Evolutionary conservation across 495 filamentous ascomycete species (phyloP), one percentile per base, ranked within the genome.

Genomic region (Aspergillus wentii): DNA sequence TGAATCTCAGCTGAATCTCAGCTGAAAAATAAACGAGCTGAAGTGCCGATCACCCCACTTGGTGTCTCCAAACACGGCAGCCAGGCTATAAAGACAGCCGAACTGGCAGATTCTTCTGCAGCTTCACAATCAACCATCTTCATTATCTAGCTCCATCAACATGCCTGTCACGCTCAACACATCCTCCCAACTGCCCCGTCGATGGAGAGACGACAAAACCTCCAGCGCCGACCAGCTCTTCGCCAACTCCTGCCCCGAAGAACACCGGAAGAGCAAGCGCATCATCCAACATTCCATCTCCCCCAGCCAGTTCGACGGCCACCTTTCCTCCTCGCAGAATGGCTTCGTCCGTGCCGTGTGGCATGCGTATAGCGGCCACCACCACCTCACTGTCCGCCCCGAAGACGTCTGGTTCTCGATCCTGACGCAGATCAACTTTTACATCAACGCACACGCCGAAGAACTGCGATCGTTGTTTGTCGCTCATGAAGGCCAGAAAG

Each of bases 391-490:
- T 8, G 56, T 82, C 34, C 70, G 79, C 10, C 78, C 77, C 9
- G 77, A 82, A 28, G 78, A 82, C 47, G 57, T 82, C 29, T 82
- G 79, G 77, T 61, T 80, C 27, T 59, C 70, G 30, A 77, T 80
- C 41, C 51, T 80, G 3, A 61, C 64, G 4, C 76, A 81, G 46
- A 56, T 82, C 8, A 70, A 54, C 44, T 47, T 69, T 33, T 77
- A 70, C 52, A 51, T 82, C 41, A 71, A 72, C 28, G 57, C 56
- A 2, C 54, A 76, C 46, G 51, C 70, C 3, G 66, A 73, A 35
- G 54, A 64, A 17, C 51, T 77, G 17, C 59, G 67, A 7, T 37
- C 47, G 4, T 30, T 43, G 5, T 73, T 79, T 38, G 65, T 79
- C 6, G 16, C 41, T 17, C 62, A 71, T 42, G 26, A 61, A 17